Percentiles rank a stretch among this genome's conserved stretches.
These are phyloP conservation scores for Aspergillus sclerotialis DNA, from an alignment of 2,329 filamentous ascomycete genomes.

Conservation along the genomic window DNA sequence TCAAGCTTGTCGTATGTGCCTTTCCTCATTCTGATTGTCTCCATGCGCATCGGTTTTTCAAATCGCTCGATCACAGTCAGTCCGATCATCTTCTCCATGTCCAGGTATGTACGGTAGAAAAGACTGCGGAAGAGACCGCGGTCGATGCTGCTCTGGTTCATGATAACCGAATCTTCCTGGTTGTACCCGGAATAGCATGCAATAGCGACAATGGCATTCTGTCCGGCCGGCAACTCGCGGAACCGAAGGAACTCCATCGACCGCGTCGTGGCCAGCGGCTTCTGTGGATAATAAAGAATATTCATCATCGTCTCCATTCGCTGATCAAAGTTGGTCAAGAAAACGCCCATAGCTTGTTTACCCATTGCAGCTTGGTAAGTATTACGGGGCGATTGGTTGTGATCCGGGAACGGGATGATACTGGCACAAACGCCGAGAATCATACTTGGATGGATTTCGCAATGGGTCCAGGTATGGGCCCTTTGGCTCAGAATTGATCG, in stretches of 20 bases:
- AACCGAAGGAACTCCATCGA: conserved; percentile 99
- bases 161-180: conserved; percentile 99
- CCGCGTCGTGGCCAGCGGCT: conserved; percentile 87
- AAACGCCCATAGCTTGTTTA: conserved; percentile 99
- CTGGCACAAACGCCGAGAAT: conserved; percentile 96
- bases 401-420: conserved; percentile 99
- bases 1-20: conserved; percentile 97
- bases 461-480: conserved; percentile 92
- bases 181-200: conserved; percentile 98
- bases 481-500: conserved; percentile 81
- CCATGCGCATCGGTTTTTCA: conserved; percentile 83
- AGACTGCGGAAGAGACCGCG: conserved; percentile 93
- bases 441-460: conserved; percentile 99
- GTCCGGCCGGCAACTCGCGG: conserved; percentile 89
- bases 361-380: conserved; percentile 99
- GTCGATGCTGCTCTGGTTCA: conserved; percentile 99
- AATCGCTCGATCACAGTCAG: conserved; percentile 90
- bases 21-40: conserved; percentile 87
- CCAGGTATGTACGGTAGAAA: conserved; percentile 96
- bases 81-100: conserved; percentile 93
- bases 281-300: conserved; percentile 97
- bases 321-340: conserved; percentile 91
- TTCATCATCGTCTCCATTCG: conserved; percentile 99
- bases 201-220: conserved; percentile 98
- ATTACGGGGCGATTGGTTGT: conserved; percentile 96